Evolutionary conservation across 345 rosid species (phyloP).

Genomic region (Citrus glauca): DNA sequence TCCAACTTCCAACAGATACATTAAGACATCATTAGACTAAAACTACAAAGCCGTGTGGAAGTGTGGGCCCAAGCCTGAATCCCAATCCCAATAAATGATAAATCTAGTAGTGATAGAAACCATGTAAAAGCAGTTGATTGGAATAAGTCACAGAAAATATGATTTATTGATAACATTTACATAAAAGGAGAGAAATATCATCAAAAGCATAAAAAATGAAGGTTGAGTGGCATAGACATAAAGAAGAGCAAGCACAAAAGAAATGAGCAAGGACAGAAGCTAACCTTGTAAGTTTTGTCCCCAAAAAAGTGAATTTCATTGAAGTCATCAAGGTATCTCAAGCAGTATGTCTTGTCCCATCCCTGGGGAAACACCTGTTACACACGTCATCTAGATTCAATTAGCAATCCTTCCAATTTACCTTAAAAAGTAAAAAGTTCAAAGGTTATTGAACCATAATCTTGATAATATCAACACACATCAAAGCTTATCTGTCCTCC

Average conservation of each 20-base stretch:
- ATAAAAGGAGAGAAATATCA: background rate
- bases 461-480: slow-evolving; percentile 40
- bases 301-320: slow-evolving; percentile 94
- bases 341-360: slow-evolving; percentile 99
- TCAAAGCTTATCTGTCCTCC: slow-evolving; percentile 99
- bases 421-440: background rate
- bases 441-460: slow-evolving; percentile 9
- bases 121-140: background rate
- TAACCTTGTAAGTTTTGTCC: slow-evolving; percentile 95
- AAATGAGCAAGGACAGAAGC: background rate
- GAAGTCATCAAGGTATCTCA: slow-evolving; percentile 77
- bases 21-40: background rate
- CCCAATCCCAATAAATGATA: background rate
- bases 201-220: background rate
- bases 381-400: slow-evolving; percentile 8
- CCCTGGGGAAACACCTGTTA: slow-evolving; percentile 88
- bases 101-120: background rate
- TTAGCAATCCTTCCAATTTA: background rate
- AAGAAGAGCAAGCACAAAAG: background rate
- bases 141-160: no score
- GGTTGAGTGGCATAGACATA: background rate
- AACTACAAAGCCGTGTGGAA: background rate
- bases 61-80: background rate
- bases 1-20: background rate
- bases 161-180: background rate